A percentile compares a stretch with the other conserved stretches of the same genome.
phyloP scores from a whole-genome alignment of 225 moss, liverwort and hornwort genomes.

The Physcomitrellopsis africana region DNA sequence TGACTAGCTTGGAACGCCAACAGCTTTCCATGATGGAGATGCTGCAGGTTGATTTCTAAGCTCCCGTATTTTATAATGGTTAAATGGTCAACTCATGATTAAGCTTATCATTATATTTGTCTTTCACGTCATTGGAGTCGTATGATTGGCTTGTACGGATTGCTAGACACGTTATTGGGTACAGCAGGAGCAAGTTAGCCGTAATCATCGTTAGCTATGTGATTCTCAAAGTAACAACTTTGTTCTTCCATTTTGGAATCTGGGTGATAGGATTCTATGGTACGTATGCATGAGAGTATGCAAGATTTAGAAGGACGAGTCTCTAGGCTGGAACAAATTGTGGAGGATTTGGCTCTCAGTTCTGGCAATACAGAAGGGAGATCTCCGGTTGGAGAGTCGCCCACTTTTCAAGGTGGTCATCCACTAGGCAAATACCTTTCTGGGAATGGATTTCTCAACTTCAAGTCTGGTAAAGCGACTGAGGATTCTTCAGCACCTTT shows the following conservation, averaged over 20 bases:
- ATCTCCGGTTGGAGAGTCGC: conserved; percentile 43
- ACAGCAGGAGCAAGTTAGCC: not conserved
- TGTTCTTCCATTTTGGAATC: conserved; percentile 9
- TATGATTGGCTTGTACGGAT: conserved; percentile 10
- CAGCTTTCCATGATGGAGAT: conserved; percentile 69
- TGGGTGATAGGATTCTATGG: conserved; percentile 70
- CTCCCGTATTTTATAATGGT: not conserved
- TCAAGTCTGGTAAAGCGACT: conserved; percentile 41
- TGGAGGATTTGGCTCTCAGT: conserved; percentile 51
- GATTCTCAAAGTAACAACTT: conserved; percentile 5
- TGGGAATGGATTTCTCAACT: conserved; percentile 50
- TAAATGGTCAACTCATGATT: conserved; percentile 5
- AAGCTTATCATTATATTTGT: not conserved
- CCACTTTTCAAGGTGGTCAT: conserved; percentile 50
- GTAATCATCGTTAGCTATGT: too few species aligned
- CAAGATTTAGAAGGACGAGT: conserved; percentile 74
- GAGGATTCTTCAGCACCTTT: conserved; percentile 24
- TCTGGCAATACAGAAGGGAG: conserved; percentile 51
- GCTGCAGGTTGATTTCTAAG: conserved; percentile 57
- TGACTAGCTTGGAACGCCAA: conserved; percentile 64
- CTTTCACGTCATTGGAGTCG: conserved; percentile 4
- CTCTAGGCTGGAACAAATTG: conserved; percentile 60
- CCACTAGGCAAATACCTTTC: conserved; percentile 55
- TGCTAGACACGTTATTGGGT: not conserved
- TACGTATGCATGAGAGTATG: conserved; percentile 74